A percentile compares a stretch with the other conserved stretches of the same genome.
Evolutionary conservation across 208 protist genomes (phyloP).

Genomic region (Blastocrithidia nonstop): DNA sequence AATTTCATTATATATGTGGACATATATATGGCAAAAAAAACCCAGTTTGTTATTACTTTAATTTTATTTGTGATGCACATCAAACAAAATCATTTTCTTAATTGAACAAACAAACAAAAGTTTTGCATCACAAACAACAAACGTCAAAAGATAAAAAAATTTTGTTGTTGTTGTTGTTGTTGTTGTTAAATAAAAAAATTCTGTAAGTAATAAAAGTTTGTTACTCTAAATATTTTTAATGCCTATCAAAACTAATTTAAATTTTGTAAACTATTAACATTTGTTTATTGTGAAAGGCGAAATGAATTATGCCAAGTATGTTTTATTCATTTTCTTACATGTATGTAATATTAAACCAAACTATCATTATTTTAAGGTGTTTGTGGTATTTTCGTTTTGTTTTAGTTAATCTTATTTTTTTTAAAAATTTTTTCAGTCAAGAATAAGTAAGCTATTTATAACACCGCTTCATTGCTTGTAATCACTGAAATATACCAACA

Average conservation of each 20-base stretch:
- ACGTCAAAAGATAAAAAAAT: neutral
- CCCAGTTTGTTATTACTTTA: too few relatives aligned
- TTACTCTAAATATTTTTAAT: neutral
- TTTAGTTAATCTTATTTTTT: neutral
- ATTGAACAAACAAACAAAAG: conserved; percentile 2
- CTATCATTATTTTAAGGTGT: neutral
- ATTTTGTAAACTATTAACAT: neutral
- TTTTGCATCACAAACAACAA: too few relatives aligned
- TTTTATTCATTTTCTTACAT: neutral
- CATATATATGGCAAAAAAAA: too few relatives aligned
- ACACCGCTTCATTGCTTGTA: neutral
- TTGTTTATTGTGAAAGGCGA: neutral
- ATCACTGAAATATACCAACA: too few relatives aligned
- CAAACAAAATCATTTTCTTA: conserved; percentile 1
- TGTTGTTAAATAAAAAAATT: neutral
- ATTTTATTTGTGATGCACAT: neutral
- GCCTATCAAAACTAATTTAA: neutral
- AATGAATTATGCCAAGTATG: neutral
- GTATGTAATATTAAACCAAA: neutral
- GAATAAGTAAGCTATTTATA: neutral
- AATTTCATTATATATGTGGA: too few relatives aligned
- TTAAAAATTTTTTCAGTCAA: conserved; percentile 3
- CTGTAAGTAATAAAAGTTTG: neutral
- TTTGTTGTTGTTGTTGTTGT: neutral
- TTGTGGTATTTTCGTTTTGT: neutral